phyloP scores from a whole-genome alignment of 148 eudicot species.

The Rhododendron griersonianum region DNA sequence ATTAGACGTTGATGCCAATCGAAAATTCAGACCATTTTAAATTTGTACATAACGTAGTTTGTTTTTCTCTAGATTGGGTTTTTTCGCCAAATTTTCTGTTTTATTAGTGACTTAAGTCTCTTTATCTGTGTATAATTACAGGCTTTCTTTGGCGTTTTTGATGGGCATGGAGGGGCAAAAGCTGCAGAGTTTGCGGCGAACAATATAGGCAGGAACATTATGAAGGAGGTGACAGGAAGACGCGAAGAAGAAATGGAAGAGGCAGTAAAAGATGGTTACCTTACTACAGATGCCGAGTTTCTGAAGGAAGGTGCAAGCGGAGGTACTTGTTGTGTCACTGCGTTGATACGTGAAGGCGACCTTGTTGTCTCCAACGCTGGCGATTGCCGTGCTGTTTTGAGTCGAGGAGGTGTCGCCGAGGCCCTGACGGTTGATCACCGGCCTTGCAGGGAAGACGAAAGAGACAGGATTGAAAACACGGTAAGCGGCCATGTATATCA shows the following conservation, averaged over 20 bases:
- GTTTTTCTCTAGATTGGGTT: neutral
- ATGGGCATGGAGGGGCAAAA: conserved; percentile 73
- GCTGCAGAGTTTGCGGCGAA: conserved; percentile 66
- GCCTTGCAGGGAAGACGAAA: conserved; percentile 50
- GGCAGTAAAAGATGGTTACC: conserved; percentile 43
- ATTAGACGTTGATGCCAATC: neutral
- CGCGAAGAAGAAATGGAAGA: conserved; percentile 19
- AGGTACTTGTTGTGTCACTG: conserved; percentile 58
- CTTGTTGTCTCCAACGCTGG: conserved; percentile 62
- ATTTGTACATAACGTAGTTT: no score
- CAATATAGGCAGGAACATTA: conserved; percentile 39
- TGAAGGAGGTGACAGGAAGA: conserved; percentile 29
- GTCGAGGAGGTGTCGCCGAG: conserved; percentile 54
- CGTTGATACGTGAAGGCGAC: conserved; percentile 33
- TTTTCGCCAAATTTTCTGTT: neutral
- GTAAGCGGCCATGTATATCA: conserved; percentile 13
- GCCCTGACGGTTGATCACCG: conserved; percentile 55
- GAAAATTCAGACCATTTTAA: no score
- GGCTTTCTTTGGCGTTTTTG: conserved; percentile 65
- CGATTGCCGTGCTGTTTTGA: conserved; percentile 68
- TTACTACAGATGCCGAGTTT: conserved; percentile 45
- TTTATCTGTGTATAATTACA: conserved; percentile 5
- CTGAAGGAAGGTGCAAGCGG: conserved; percentile 36
- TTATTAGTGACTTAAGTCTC: neutral
- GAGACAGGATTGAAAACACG: conserved; percentile 36